Percentiles rank a stretch among this genome's conserved stretches.
These are phyloP conservation scores for Eustoma russellianum DNA, from an alignment of 257 asterid genomes.

Conservation along the genomic window DNA sequence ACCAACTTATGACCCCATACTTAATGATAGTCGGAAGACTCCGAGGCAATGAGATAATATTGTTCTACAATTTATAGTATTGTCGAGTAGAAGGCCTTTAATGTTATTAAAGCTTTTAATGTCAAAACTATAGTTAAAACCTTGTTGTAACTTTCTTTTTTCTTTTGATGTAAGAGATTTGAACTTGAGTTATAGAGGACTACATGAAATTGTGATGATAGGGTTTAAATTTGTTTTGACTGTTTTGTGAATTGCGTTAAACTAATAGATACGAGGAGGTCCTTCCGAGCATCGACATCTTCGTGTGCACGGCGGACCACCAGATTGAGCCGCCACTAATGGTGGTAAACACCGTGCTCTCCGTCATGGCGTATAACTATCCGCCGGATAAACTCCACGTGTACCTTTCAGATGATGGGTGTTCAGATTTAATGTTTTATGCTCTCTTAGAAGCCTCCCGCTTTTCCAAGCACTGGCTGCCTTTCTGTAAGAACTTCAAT, in stretches of 20 bases:
- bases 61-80: too few relatives aligned
- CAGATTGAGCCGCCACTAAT: slow-evolving; percentile 11
- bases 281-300: slow-evolving; percentile 12
- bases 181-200: too few relatives aligned
- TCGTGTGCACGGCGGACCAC: slow-evolving; percentile 15
- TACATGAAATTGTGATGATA: not conserved
- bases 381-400: slow-evolving; percentile 10
- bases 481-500: slow-evolving; percentile 5
- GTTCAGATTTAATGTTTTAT: slow-evolving; percentile 10
- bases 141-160: too few relatives aligned
- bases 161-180: too few relatives aligned
- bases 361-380: slow-evolving; percentile 10
- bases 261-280: slow-evolving; percentile 8
- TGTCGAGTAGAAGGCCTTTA: too few relatives aligned
- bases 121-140: too few relatives aligned
- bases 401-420: slow-evolving; percentile 12
- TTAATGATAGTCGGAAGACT: too few relatives aligned
- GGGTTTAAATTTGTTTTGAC: too few relatives aligned
- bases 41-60: too few relatives aligned
- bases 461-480: slow-evolving; percentile 11
- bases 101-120: too few relatives aligned
- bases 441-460: slow-evolving; percentile 12
- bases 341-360: slow-evolving; percentile 12
- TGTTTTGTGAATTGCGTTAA: too few relatives aligned
- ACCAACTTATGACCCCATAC: too few relatives aligned